Evolutionary conservation across 441 rosid genomes (phyloP).

Genomic region (Syzygium malaccense): DNA sequence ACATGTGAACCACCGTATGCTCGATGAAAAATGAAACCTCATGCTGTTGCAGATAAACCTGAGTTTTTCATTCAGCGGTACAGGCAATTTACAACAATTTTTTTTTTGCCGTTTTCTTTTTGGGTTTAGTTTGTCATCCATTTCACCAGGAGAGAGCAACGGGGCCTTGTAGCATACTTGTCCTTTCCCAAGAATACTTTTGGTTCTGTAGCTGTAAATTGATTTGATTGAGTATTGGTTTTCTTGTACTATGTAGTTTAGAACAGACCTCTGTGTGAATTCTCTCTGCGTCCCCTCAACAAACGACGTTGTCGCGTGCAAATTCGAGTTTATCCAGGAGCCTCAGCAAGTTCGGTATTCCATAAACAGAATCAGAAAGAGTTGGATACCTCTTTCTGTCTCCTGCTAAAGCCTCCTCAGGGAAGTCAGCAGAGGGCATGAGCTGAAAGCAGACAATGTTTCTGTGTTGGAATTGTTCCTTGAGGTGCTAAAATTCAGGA

Average conservation of each 20-base stretch:
- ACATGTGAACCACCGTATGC: neutral
- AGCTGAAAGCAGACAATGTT: neutral
- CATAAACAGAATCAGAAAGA: neutral
- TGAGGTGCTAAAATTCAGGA: neutral
- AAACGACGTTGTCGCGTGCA: neutral
- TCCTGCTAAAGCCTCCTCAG: neutral
- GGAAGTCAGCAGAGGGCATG: neutral
- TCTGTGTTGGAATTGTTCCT: neutral
- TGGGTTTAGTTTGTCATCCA: neutral
- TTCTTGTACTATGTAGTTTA: neutral
- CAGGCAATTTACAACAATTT: neutral
- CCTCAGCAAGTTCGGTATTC: neutral
- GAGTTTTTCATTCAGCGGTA: neutral
- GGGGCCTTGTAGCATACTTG: neutral
- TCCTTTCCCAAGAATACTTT: neutral
- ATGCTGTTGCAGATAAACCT: neutral
- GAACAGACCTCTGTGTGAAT: neutral
- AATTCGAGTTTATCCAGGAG: neutral
- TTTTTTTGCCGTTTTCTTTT: neutral
- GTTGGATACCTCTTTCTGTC: neutral
- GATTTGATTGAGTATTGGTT: neutral
- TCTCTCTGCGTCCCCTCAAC: neutral
- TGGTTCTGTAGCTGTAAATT: neutral
- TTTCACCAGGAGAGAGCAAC: neutral
- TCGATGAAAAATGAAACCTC: neutral